A percentile compares a stretch with the other conserved stretches of the same genome.
phyloP scores from a whole-genome alignment of 2,329 filamentous ascomycete species.

The Diplodia seriata region DNA sequence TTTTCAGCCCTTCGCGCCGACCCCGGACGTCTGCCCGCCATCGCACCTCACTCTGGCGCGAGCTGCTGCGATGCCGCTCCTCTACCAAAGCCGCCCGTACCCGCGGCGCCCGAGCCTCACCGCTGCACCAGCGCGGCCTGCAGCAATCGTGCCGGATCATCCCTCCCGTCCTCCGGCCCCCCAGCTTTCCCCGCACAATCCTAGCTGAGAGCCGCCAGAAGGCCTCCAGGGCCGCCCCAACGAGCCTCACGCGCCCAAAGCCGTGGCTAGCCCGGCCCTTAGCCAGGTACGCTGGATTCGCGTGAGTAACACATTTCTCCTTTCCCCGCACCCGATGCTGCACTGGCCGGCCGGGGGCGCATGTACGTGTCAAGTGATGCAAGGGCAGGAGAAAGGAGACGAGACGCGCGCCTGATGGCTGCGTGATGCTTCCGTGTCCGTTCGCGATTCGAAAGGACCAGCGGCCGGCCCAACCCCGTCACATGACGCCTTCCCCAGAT shows the following conservation, averaged over 20 bases:
- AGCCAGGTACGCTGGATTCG: slow-evolving; percentile 12
- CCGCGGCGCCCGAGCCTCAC: slow-evolving; percentile 27
- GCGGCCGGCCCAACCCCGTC: slow-evolving; percentile 1
- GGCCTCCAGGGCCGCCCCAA: background rate
- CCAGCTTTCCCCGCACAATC: slow-evolving; percentile 28
- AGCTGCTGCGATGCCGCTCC: slow-evolving; percentile 27
- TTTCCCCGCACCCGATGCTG: slow-evolving; percentile 21
- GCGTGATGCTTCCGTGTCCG: slow-evolving; percentile 25
- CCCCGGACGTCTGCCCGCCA: slow-evolving; percentile 23
- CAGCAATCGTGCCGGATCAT: slow-evolving; percentile 25
- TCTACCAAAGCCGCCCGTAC: slow-evolving; percentile 23
- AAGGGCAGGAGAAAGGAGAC: slow-evolving; percentile 23
- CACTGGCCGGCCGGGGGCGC: slow-evolving; percentile 22
- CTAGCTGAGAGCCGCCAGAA: slow-evolving; percentile 11
- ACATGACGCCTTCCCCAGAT: slow-evolving; percentile 29
- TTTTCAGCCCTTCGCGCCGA: slow-evolving; percentile 18
- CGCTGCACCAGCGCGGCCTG: background rate
- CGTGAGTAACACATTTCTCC: slow-evolving; percentile 21
- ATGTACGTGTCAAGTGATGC: slow-evolving; percentile 30
- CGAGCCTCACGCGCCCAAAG: slow-evolving; percentile 13
- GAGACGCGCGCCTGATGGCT: slow-evolving; percentile 20
- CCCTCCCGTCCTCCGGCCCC: slow-evolving; percentile 26
- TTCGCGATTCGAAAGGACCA: slow-evolving; percentile 28
- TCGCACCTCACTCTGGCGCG: slow-evolving; percentile 27
- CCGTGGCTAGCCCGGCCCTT: slow-evolving; percentile 13